Evolutionary conservation across 345 rosid genomes (phyloP), one percentile per base, ranked within the genome.

Genomic region (Jatropha curcas): DNA sequence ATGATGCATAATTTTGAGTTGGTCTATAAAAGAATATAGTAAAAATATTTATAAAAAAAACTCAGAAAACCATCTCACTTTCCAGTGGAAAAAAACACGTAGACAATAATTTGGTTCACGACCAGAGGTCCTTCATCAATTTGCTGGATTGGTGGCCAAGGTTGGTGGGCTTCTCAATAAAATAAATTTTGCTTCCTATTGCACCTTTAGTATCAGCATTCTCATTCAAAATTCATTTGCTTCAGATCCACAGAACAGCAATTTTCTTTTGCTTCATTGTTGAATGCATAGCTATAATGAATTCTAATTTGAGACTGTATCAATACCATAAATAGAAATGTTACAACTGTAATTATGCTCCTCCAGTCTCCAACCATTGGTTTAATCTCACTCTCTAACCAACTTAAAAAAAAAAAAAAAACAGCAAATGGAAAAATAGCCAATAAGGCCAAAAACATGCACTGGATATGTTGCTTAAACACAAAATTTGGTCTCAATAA

Each of bases 321-420:
- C 24, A 60, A 17, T 11, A 60, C 9, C 8, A 60, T 7, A 37
- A 60, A n/a, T n/a, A n/a, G n/a, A n/a, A n/a, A 60, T 60, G 20
- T 30, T 31, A 30, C 19, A 28, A 14, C 2, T 16, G 9, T 4
- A 60, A 16, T 30, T 11, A 11, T 10, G 17, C 10, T 60, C 64
- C 45, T 41, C 2, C 45, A 41, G 45, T 41, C 64, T 60, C 64
- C 39, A 60, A 60, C 64, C 17, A 31, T 60, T 33, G 39, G 64
- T 34, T 60, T 31, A 60, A 60, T 60, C 64, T 22, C 16, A 33
- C 64, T 30, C 11, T 10, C 45, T 41, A 41, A 13, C 45, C 45
- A 41, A 3, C n/a, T n/a, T 10, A 41, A 41, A 41, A 13, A 41
- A 9, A 9, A 2, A 41, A 41, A 41, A 41, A 41, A 41, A 6